A percentile compares a stretch with the other conserved stretches of the same genome.
phyloP scores from a whole-genome alignment of 2,329 filamentous ascomycete species.

The Clonostachys solani region DNA sequence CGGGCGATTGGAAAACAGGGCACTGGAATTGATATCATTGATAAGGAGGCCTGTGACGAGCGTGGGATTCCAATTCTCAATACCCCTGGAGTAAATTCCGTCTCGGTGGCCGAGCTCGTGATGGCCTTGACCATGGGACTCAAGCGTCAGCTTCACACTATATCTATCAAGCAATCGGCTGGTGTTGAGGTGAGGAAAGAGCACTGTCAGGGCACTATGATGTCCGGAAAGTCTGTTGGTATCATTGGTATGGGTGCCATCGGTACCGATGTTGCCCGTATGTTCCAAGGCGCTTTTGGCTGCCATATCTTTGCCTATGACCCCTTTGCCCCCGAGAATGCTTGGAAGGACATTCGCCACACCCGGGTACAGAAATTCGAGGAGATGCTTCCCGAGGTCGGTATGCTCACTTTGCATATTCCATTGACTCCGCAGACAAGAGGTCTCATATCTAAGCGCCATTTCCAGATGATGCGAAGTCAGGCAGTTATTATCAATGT shows the following conservation, averaged over 20 bases:
- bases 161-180: slow-evolving; percentile 15
- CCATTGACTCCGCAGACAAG: not conserved
- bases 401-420: slow-evolving; percentile 3
- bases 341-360: slow-evolving; percentile 3
- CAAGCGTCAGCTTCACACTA: slow-evolving; percentile 18
- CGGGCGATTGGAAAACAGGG: slow-evolving; percentile 36
- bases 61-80: slow-evolving; percentile 33
- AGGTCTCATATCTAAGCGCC: not conserved
- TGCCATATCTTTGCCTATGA: slow-evolving; percentile 2
- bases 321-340: slow-evolving; percentile 3
- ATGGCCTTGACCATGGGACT: slow-evolving; percentile 24
- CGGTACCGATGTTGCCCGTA: not conserved
- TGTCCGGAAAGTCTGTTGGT: not conserved
- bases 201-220: not conserved
- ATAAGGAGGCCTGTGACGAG: slow-evolving; percentile 24
- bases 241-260: slow-evolving; percentile 1
- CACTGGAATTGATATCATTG: slow-evolving; percentile 36
- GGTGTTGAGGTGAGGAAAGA: slow-evolving; percentile 6
- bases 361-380: slow-evolving; percentile 1
- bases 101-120: slow-evolving; percentile 28
- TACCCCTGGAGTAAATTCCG: slow-evolving; percentile 34
- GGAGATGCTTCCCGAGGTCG: slow-evolving; percentile 2
- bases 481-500: not conserved
- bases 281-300: slow-evolving; percentile 4
- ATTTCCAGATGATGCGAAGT: not conserved